phyloP scores from a whole-genome alignment of 768 basidiomycete species.

The Pleurotus tuber-regium region DNA sequence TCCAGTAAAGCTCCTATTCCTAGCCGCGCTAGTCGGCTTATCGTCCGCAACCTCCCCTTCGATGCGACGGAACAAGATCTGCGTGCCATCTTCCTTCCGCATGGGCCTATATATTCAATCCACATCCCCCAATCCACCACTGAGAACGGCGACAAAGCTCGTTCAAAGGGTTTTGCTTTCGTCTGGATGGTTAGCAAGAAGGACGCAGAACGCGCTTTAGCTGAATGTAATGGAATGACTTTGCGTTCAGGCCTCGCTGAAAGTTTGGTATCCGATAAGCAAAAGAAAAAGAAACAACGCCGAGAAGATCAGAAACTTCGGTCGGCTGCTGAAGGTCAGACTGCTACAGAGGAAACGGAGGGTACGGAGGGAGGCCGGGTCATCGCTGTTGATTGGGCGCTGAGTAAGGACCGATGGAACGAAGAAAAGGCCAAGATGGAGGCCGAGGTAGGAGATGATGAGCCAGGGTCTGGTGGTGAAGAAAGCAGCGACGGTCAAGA shows the following conservation, averaged over 20 bases:
- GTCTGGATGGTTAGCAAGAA: constrained; percentile 89
- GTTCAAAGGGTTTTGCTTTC: constrained; percentile 86
- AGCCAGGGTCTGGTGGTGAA: constrained; percentile 28
- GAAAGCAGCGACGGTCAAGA: constrained; percentile 25
- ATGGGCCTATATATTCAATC: constrained; percentile 85
- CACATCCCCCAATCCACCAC: constrained; percentile 60
- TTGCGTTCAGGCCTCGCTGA: constrained; percentile 64
- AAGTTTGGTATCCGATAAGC: constrained; percentile 55
- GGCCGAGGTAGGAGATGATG: constrained; percentile 35
- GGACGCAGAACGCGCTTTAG: constrained; percentile 81
- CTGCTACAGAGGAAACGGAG: constrained; percentile 32
- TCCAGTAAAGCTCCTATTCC: constrained; percentile 40
- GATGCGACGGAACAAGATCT: constrained; percentile 83
- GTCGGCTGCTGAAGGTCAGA: constrained; percentile 32
- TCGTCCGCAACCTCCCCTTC: constrained; percentile 88
- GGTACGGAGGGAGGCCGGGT: constrained; percentile 44
- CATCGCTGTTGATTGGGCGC: constrained; percentile 95
- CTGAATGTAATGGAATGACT: constrained; percentile 73
- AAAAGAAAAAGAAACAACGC: constrained; percentile 63
- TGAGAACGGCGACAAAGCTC: constrained; percentile 29
- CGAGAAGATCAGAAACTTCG: constrained; percentile 52
- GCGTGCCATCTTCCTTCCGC: constrained; percentile 80
- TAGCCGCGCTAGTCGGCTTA: constrained; percentile 75
- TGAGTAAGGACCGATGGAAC: constrained; percentile 92
- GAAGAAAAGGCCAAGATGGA: constrained; percentile 64